These are phyloP conservation scores for Diaporthe caulivora DNA, from an alignment of 2,329 filamentous ascomycete species.

Conservation along the genomic window DNA sequence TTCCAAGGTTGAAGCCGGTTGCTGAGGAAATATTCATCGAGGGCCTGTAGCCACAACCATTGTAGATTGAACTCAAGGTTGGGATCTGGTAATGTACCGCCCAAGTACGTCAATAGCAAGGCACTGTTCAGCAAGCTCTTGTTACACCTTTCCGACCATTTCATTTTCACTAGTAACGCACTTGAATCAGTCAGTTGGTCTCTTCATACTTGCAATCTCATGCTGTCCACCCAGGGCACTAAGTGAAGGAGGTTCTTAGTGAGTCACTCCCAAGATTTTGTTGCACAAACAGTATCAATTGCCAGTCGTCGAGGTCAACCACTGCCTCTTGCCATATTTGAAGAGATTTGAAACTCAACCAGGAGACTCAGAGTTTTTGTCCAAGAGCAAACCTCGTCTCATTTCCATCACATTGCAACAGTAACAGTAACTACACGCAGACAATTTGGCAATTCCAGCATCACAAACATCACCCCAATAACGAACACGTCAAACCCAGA, in stretches of 20 bases:
- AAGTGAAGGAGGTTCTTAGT: too few species aligned
- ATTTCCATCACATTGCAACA: not conserved
- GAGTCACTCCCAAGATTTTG: too few species aligned
- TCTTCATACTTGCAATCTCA: too few species aligned
- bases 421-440: accelerated
- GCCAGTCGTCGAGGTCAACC: not conserved
- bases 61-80: too few species aligned
- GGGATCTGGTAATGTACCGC: too few species aligned
- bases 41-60: not conserved
- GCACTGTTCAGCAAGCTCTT: too few species aligned
- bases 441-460: not conserved
- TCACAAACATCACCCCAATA: not conserved
- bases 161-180: too few species aligned
- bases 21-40: not conserved
- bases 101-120: too few species aligned
- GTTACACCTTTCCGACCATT: too few species aligned
- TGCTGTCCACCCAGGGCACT: too few species aligned
- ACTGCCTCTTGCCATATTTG: not conserved
- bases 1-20: constrained; percentile 48
- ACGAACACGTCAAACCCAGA: not conserved
- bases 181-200: too few species aligned
- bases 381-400: not conserved
- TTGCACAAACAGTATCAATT: too few species aligned
- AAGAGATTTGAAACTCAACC: not conserved
- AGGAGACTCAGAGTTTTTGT: not conserved